Evolutionary conservation across 2,329 filamentous ascomycete species (phyloP), one percentile per base, ranked within the genome.

Genomic region (Arthrobotrys entomopaga): DNA sequence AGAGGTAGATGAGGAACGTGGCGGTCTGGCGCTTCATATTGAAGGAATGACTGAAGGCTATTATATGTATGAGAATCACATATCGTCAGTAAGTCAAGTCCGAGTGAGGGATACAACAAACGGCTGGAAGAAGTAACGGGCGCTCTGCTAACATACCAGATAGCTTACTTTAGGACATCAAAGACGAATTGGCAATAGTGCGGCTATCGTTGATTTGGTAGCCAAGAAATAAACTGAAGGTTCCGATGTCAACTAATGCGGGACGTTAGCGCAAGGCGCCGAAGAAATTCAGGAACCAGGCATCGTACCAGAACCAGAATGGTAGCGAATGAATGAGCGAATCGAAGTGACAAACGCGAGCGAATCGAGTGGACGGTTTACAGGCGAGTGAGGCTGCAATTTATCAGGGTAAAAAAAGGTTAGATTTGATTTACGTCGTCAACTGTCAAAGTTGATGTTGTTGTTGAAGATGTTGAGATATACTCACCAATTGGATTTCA

Each of bases 21-120:
- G 67, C 61, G 57, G 46, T 65, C n/a, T 61, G 63, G 57, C 60
- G 58, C 67, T 73, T 73, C 67, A 73, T 73, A 19, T 54, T 73
- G 67, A 65, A 43, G 42, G 54, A 60, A 49, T 13, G 40, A 49
- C 19, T 26, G 40, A 29, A 56, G 38, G 24, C 60, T n/a, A n/a
- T n/a, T n/a, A n/a, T n/a, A n/a, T 70, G 50, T 24, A 56, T 26
- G 22, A 19, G 13, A 57, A 60, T n/a, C n/a, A 15, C n/a, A 26
- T 3, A 5, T 16, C n/a, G 42, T 73, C 54, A 72, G 60, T 42
- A 64, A 26, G 43, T 26, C 40, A 57, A 49, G 46, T 49, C 15
- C 24, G 16, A 11, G 3, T 3, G 7, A 26, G 24, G 24, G 3
- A 26, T 26, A 26, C n/a, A 49, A 19, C 52, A 24, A 24, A 16